Conservation (phyloP, 768 basidiomycete species). For the Candolleomyces aberdarensis region DNA sequence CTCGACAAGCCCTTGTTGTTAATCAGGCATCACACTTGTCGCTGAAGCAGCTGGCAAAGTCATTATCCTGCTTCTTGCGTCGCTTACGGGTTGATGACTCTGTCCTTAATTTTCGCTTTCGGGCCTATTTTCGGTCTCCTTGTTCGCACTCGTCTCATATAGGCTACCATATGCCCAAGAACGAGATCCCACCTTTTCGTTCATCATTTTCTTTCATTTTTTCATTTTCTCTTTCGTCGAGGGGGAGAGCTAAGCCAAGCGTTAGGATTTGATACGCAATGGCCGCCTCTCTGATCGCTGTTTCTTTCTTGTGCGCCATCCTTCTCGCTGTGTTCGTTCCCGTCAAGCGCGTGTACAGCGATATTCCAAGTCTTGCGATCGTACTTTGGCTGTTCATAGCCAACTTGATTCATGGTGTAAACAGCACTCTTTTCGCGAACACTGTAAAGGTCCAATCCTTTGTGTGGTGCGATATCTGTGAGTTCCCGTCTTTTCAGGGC, state of each 20-base stretch:
- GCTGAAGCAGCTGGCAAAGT: neutral
- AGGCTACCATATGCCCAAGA: neutral
- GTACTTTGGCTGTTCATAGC: conserved; percentile 48
- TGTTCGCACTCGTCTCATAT: conserved; percentile 1
- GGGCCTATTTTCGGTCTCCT: neutral
- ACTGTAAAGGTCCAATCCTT: conserved; percentile 42
- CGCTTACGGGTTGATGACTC: neutral
- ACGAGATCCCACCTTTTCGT: neutral
- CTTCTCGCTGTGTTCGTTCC: conserved; percentile 40
- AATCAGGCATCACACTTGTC: conserved; percentile 3
- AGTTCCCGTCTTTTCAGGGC: neutral
- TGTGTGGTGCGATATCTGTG: conserved; percentile 80
- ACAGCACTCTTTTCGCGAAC: conserved; percentile 61
- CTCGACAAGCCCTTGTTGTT: conserved; percentile 4
- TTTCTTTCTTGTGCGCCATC: conserved; percentile 24
- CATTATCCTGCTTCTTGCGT: neutral
- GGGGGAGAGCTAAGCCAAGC: neutral
- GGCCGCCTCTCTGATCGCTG: neutral
- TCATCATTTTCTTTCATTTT: neutral
- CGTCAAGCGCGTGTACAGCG: conserved; percentile 42
- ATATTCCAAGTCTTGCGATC: conserved; percentile 45
- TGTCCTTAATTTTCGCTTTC: neutral
- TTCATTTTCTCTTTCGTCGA: neutral
- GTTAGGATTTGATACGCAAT: neutral
- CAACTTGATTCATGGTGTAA: conserved; percentile 51